A percentile compares a stretch with the other conserved stretches of the same genome.
Evolutionary conservation across 169 alveolate genomes (phyloP).

Genomic region (Eimeria necatrix): DNA sequence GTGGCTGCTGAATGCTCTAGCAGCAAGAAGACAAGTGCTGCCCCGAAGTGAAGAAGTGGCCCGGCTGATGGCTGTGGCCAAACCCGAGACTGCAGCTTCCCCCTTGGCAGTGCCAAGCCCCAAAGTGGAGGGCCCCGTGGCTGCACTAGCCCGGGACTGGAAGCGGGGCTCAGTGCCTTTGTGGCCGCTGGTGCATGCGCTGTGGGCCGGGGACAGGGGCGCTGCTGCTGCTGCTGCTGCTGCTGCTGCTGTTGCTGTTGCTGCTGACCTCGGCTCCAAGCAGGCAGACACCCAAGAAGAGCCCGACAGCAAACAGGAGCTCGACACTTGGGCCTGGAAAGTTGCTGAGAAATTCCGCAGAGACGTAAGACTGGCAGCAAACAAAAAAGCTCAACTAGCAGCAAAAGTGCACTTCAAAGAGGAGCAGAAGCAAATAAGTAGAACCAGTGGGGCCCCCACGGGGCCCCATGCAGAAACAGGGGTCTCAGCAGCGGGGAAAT

Average conservation of each 20-base stretch:
- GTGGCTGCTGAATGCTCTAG: background rate
- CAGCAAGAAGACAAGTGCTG: background rate
- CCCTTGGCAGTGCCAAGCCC: conserved; percentile 50
- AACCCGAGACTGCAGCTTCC: conserved; percentile 27
- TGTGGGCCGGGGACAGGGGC: conserved; percentile 68
- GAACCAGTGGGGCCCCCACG: background rate
- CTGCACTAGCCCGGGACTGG: conserved; percentile 19
- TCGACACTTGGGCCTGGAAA: conserved; percentile 43
- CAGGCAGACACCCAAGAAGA: background rate
- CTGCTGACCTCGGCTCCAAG: background rate
- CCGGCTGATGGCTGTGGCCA: conserved; percentile 17
- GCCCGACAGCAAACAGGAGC: background rate
- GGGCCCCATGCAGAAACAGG: no score
- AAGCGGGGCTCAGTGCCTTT: background rate
- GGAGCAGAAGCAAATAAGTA: background rate
- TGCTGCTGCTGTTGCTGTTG: conserved; percentile 36
- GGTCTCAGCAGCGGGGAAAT: no score
- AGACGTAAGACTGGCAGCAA: conserved; percentile 34
- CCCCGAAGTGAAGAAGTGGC: background rate
- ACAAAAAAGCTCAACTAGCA: background rate
- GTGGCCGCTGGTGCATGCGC: conserved; percentile 36
- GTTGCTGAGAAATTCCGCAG: background rate
- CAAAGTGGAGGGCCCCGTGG: conserved; percentile 62
- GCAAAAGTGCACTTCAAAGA: background rate
- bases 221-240: conserved; percentile 68